Evolutionary conservation across 2,329 filamentous ascomycete species (phyloP).

Genomic region (Colletotrichum camelliae): DNA sequence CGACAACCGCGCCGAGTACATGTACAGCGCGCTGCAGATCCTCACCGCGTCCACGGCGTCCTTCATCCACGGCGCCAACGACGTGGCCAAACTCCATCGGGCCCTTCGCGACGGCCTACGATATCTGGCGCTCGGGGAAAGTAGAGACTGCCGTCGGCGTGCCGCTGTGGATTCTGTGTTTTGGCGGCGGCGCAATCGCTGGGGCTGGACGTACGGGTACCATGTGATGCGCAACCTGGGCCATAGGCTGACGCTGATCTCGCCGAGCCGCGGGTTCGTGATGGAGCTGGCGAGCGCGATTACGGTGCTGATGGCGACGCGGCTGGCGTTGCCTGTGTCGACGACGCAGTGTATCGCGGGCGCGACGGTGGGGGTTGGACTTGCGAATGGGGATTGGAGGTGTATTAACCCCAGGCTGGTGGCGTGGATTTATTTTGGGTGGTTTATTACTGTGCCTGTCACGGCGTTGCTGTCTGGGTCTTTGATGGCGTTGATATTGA

Average conservation of each 20-base stretch:
- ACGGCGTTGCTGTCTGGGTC: conserved; percentile 55
- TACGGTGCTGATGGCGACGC: conserved; percentile 60
- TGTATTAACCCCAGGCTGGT: conserved; percentile 55
- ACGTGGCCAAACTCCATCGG: conserved; percentile 60
- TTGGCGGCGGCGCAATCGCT: conserved; percentile 54
- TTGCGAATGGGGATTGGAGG: conserved; percentile 53
- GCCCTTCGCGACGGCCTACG: conserved; percentile 58
- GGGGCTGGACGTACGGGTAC: conserved; percentile 68
- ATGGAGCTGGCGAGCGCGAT: conserved; percentile 57
- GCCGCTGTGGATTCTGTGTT: conserved; percentile 55
- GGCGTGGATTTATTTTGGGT: conserved; percentile 52
- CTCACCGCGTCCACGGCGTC: conserved; percentile 59
- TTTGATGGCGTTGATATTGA: conserved; percentile 60
- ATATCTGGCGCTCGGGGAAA: conserved; percentile 50
- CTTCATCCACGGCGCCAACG: conserved; percentile 63
- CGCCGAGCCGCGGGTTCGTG: conserved; percentile 55
- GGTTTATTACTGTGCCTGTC: conserved; percentile 57
- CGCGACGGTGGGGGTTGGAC: conserved; percentile 56
- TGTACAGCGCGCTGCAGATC: conserved; percentile 54
- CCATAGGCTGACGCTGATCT: conserved; percentile 61
- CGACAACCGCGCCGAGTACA: conserved; percentile 58
- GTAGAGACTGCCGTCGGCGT: conserved; percentile 41
- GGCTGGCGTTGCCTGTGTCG: conserved; percentile 54
- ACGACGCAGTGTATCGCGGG: conserved; percentile 57
- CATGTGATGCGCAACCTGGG: conserved; percentile 66